Conservation (phyloP, 805 yeast genomes). For the Saitoella complicata region DNA sequence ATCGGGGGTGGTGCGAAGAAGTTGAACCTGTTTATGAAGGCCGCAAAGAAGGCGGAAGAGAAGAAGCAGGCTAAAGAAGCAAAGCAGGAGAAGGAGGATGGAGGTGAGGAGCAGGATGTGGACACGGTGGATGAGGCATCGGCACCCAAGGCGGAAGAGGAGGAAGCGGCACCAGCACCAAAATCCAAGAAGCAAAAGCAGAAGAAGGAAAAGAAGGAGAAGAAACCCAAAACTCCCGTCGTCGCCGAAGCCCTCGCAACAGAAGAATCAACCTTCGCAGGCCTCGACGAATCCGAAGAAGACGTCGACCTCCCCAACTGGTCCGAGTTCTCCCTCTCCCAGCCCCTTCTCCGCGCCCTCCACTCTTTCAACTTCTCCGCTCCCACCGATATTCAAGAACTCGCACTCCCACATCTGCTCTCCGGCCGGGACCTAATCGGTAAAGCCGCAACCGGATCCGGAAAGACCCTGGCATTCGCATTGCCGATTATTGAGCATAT, state of each 20-base stretch:
- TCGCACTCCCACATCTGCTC: conserved; percentile 57
- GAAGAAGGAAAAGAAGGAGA: conserved; percentile 3
- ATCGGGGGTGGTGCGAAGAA: conserved; percentile 30
- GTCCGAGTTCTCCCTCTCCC: conserved; percentile 31
- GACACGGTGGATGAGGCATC: conserved; percentile 1
- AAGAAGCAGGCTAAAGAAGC: conserved; percentile 5
- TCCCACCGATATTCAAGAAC: conserved; percentile 77
- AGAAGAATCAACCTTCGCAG: conserved; percentile 14
- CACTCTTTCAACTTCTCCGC: conserved; percentile 36
- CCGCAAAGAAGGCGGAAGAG: conserved; percentile 9
- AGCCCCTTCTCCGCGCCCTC: conserved; percentile 43
- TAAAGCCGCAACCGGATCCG: conserved; percentile 94
- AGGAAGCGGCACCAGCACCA: conserved; percentile 5
- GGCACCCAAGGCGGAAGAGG: background rate
- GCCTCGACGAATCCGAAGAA: conserved; percentile 9
- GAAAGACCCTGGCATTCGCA: conserved; percentile 92
- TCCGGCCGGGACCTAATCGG: conserved; percentile 75
- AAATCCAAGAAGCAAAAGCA: conserved; percentile 1
- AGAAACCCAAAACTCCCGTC: conserved; percentile 12
- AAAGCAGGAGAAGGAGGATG: conserved; percentile 12
- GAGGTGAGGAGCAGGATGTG: conserved; percentile 12
- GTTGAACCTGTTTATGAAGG: conserved; percentile 9
- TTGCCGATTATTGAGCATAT: conserved; percentile 71
- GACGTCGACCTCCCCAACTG: conserved; percentile 21
- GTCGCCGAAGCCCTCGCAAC: conserved; percentile 10